Evolutionary conservation across 2,329 filamentous ascomycete genomes (phyloP).

Genomic region (Boeremia exigua): DNA sequence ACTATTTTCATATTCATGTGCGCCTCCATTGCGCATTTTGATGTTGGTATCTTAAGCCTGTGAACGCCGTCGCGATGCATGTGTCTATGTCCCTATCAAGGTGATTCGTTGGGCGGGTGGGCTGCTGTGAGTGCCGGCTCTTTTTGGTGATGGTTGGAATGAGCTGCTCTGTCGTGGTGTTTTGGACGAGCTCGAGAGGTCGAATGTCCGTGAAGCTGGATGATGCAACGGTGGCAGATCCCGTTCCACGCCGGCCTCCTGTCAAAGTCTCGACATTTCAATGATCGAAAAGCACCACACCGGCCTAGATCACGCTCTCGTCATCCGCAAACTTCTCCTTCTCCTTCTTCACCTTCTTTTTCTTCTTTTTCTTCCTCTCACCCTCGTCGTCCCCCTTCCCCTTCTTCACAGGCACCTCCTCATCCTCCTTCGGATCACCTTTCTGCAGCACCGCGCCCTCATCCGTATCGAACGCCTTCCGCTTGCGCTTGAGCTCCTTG

Average conservation of each 20-base stretch:
- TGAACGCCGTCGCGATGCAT: constrained; percentile 2
- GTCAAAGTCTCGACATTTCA: background rate
- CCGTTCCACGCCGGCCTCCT: background rate
- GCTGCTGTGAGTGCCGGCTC: background rate
- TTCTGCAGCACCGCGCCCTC: constrained; percentile 64
- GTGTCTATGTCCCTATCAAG: background rate
- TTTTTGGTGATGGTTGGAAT: no score
- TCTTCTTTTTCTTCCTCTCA: constrained; percentile 23
- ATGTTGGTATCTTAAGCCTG: background rate
- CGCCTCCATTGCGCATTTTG: background rate
- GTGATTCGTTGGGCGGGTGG: background rate
- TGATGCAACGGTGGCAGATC: no score
- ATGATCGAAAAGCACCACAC: no score
- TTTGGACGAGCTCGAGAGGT: no score
- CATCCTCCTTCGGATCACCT: constrained; percentile 25
- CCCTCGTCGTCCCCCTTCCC: constrained; percentile 9
- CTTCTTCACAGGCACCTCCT: constrained; percentile 10
- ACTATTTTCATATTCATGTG: no score
- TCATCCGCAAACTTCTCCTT: constrained; percentile 22
- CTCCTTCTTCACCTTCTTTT: constrained; percentile 25
- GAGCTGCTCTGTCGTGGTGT: no score
- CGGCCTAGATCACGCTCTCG: constrained; percentile 12
- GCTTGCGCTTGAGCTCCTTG: constrained; percentile 80
- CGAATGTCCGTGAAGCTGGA: no score
- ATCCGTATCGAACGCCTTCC: constrained; percentile 75